Evolutionary conservation across 2,329 filamentous ascomycete genomes (phyloP).

Genomic region (Penicillium thymicola): DNA sequence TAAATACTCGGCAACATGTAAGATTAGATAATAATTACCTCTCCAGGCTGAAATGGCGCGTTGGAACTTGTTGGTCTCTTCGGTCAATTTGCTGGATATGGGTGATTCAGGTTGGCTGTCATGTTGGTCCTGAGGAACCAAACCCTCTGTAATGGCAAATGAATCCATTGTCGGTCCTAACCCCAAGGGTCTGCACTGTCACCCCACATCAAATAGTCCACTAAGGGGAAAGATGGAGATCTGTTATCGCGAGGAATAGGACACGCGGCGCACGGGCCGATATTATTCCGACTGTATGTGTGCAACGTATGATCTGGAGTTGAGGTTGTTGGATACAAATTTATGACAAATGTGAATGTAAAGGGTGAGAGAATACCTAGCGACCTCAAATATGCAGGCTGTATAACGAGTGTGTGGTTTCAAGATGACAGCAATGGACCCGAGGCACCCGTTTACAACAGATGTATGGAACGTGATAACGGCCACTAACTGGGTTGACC

Average conservation of each 20-base stretch:
- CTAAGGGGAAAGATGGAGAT: constrained; percentile 17
- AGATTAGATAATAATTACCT: constrained; percentile 56
- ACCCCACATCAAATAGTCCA: constrained; percentile 27
- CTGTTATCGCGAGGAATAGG: constrained; percentile 21
- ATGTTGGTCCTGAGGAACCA: constrained; percentile 33
- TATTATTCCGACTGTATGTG: constrained; percentile 30
- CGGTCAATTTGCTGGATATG: constrained; percentile 36
- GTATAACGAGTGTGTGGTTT: background rate
- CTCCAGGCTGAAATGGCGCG: constrained; percentile 94
- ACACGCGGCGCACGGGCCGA: constrained; percentile 34
- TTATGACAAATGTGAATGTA: background rate
- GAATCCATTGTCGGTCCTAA: constrained; percentile 40
- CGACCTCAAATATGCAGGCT: background rate
- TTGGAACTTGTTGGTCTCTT: constrained; percentile 89
- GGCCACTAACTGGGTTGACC: background rate
- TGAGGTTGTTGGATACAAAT: background rate
- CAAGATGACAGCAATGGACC: background rate
- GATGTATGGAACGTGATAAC: background rate
- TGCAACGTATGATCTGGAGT: background rate
- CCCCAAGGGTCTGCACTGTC: constrained; percentile 14
- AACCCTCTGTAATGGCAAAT: constrained; percentile 42
- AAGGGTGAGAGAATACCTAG: background rate
- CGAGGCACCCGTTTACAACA: background rate
- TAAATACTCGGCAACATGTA: background rate
- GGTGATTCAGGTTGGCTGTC: constrained; percentile 23